These are phyloP conservation scores for Monilinia vaccinii-corymbosi DNA, from an alignment of 2,329 filamentous ascomycete genomes.

Conservation along the genomic window DNA sequence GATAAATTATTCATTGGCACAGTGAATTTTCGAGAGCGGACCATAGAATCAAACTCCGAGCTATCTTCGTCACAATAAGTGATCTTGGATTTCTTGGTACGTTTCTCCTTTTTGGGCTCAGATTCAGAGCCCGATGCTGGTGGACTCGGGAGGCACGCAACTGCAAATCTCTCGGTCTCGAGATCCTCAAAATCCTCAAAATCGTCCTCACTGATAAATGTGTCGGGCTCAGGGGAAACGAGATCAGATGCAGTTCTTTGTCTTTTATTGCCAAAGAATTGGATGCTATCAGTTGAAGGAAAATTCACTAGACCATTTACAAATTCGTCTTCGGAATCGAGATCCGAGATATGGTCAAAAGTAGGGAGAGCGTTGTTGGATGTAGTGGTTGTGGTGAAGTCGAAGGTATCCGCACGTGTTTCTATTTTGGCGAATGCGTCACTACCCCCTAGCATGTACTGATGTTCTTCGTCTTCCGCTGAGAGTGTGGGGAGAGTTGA, in stretches of 20 bases:
- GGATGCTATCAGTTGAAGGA: slow-evolving; percentile 46
- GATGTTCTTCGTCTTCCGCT: slow-evolving; percentile 54
- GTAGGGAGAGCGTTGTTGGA: slow-evolving; percentile 53
- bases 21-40: slow-evolving; percentile 29
- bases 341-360: slow-evolving; percentile 80
- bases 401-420: slow-evolving; percentile 39
- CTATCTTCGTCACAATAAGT: slow-evolving; percentile 28
- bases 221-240: slow-evolving; percentile 63
- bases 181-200: slow-evolving; percentile 69
- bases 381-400: slow-evolving; percentile 34
- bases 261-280: slow-evolving; percentile 57
- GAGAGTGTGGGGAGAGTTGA: slow-evolving; percentile 53
- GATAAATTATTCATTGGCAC: slow-evolving; percentile 28
- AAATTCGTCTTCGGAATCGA: slow-evolving; percentile 88
- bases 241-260: slow-evolving; percentile 58
- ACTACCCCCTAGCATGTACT: slow-evolving; percentile 34
- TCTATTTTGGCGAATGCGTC: slow-evolving; percentile 26
- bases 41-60: slow-evolving; percentile 30
- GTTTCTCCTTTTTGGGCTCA: slow-evolving; percentile 47
- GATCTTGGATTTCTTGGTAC: slow-evolving; percentile 47
- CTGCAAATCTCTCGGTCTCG: slow-evolving; percentile 52
- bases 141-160: slow-evolving; percentile 54
- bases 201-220: slow-evolving; percentile 67
- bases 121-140: slow-evolving; percentile 42
- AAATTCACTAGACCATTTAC: slow-evolving; percentile 66